Evolutionary conservation across 139 green algal genomes (phyloP), one percentile per base, ranked within the genome.

Genomic region (Tetradesmus lagerheimii): DNA sequence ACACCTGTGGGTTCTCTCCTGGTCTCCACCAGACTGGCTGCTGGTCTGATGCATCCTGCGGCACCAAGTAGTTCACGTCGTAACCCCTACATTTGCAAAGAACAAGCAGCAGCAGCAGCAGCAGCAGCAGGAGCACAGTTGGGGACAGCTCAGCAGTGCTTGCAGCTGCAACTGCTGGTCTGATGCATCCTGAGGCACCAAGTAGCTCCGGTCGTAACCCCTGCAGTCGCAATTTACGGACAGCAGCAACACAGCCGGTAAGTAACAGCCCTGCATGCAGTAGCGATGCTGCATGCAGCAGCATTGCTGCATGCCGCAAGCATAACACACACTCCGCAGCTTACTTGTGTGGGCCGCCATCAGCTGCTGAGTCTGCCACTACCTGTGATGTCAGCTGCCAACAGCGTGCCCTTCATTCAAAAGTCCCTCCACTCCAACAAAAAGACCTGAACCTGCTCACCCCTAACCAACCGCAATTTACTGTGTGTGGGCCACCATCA

Each of bases 11-110:
- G 53, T 87, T 87, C 2, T 53, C 23, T 4, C 53, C 35, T 27
- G 82, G 34, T 23, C 25, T 50, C 82, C 82, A 87, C 82, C 82
- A 87, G 20, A 87, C 82, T 0, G 82, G 82, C 82, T 87, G 18
- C 34, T 35, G 35, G 1, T 23, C 43, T 34, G 9, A 31, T 14
- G 57, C 29, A 43, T n/a, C n/a, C 0, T 34, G 11, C 9, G 80
- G 80, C 53, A 77, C 74, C 2, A 87, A 9, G 35, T 87, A 78
- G 20, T 87, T 77, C 82, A 87, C 29, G 25, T 78, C 82, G 16
- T 35, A 77, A 38, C 53, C 82, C 57, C 80, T 86, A 47, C 37
- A 83, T 53, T 12, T n/a, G 29, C 6, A 14, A 38, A 2, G 23
- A 11, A 77, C 5, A 38, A 2, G 25, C 27, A 77, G 27, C 29